phyloP scores from a whole-genome alignment of 306 rosid genomes.

The Acacia crassicarpa region DNA sequence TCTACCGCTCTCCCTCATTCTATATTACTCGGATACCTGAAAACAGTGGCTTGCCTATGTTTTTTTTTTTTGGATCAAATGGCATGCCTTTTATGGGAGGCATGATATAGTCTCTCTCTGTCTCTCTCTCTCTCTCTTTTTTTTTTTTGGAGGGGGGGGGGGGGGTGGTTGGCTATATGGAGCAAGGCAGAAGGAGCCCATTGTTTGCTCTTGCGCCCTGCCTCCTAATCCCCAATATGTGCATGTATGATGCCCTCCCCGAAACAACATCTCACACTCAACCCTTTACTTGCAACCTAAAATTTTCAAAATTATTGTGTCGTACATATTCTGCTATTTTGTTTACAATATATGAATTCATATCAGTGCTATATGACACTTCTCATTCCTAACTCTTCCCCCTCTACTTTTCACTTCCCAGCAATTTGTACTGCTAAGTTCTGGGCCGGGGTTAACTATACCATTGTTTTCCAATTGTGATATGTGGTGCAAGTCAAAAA shows the following conservation, averaged over 20 bases:
- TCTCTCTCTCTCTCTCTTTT: too few relatives aligned
- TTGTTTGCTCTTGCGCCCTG: background rate
- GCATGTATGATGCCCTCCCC: background rate
- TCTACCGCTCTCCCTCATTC: too few relatives aligned
- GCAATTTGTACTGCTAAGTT: background rate
- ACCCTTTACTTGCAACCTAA: background rate
- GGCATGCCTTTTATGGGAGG: too few relatives aligned
- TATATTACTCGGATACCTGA: background rate
- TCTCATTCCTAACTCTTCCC: background rate
- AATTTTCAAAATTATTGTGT: background rate
- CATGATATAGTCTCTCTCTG: too few relatives aligned
- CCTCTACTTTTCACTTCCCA: background rate
- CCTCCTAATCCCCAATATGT: background rate
- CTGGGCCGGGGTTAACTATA: background rate
- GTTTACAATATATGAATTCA: background rate
- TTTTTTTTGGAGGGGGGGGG: too few relatives aligned
- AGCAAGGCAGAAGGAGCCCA: background rate
- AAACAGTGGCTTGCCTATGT: too few relatives aligned
- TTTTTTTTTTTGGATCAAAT: too few relatives aligned
- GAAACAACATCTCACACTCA: background rate
- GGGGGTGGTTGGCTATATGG: too few relatives aligned
- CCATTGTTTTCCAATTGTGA: background rate
- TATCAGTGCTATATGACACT: background rate
- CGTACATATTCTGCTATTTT: background rate
- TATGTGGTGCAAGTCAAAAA: background rate